A percentile compares a stretch with the other conserved stretches of the same genome.
Evolutionary conservation across 1,284 basidiomycete genomes (phyloP).

Genomic region (Marasmius sp.): DNA sequence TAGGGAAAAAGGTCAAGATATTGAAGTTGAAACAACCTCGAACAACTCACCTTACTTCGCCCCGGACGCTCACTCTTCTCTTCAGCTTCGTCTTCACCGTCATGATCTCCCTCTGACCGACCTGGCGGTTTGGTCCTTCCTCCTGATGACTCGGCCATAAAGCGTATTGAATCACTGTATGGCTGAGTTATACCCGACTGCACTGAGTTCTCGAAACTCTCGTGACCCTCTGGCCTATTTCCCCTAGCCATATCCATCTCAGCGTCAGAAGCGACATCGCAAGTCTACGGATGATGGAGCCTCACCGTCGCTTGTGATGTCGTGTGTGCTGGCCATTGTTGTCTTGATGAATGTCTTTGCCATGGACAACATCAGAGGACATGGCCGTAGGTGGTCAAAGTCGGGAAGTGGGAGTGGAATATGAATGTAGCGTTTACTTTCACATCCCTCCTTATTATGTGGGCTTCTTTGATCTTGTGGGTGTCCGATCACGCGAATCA

Average conservation of each 20-base stretch:
- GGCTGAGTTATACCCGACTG: background rate
- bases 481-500: constrained; percentile 5
- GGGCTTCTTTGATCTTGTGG: constrained; percentile 1
- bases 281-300: background rate
- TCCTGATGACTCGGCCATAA: background rate
- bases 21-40: background rate
- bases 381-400: background rate
- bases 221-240: background rate
- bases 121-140: background rate
- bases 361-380: background rate
- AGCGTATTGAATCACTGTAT: background rate
- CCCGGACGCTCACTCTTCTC: background rate
- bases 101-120: background rate
- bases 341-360: background rate
- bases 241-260: background rate
- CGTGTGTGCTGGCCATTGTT: too few species aligned
- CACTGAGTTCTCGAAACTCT: background rate
- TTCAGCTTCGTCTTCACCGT: background rate
- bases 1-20: background rate
- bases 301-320: background rate
- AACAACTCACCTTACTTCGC: background rate
- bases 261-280: background rate
- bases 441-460: background rate
- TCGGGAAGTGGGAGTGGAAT: background rate
- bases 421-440: background rate